A percentile compares a stretch with the other conserved stretches of the same genome.
These are phyloP conservation scores for Macrophomina tecta DNA, from an alignment of 2,329 filamentous ascomycete genomes.

Conservation along the genomic window DNA sequence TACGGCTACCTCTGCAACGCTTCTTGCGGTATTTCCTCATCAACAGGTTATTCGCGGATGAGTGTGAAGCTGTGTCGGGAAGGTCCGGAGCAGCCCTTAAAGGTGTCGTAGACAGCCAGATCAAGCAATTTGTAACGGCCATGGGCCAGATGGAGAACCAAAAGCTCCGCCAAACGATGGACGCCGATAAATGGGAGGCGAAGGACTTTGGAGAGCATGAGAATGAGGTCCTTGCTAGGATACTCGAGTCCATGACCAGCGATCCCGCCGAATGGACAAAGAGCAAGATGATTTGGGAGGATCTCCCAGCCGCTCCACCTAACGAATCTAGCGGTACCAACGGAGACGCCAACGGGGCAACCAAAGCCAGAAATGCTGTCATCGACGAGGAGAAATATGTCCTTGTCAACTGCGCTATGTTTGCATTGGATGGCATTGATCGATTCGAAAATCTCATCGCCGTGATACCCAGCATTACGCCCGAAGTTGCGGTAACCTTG, in stretches of 20 bases:
- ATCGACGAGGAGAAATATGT: constrained; percentile 88
- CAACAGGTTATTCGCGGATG: constrained; percentile 82
- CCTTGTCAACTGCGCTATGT: constrained; percentile 80
- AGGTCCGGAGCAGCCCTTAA: constrained; percentile 77
- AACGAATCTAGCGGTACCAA: constrained; percentile 40
- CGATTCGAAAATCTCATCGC: constrained; percentile 82
- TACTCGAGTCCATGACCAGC: constrained; percentile 72
- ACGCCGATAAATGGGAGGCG: constrained; percentile 79
- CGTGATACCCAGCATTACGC: constrained; percentile 86
- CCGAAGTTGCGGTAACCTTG: constrained; percentile 79
- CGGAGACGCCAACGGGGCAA: constrained; percentile 41
- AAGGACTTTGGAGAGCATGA: constrained; percentile 74
- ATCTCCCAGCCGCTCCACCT: constrained; percentile 29
- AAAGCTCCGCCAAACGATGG: constrained; percentile 76
- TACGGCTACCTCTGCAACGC: constrained; percentile 68
- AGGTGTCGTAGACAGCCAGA: constrained; percentile 79
- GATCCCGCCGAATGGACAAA: constrained; percentile 72
- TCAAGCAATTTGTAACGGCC: constrained; percentile 76
- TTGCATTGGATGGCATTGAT: constrained; percentile 81
- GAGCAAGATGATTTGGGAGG: constrained; percentile 51
- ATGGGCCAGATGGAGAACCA: constrained; percentile 77
- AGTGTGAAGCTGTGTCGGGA: constrained; percentile 84
- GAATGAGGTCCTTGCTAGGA: constrained; percentile 64
- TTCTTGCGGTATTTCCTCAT: constrained; percentile 85
- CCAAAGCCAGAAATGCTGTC: constrained; percentile 65